These are phyloP conservation scores for Dioscorea zingiberensis DNA, from an alignment of 106 monocot genomes.

Conservation along the genomic window DNA sequence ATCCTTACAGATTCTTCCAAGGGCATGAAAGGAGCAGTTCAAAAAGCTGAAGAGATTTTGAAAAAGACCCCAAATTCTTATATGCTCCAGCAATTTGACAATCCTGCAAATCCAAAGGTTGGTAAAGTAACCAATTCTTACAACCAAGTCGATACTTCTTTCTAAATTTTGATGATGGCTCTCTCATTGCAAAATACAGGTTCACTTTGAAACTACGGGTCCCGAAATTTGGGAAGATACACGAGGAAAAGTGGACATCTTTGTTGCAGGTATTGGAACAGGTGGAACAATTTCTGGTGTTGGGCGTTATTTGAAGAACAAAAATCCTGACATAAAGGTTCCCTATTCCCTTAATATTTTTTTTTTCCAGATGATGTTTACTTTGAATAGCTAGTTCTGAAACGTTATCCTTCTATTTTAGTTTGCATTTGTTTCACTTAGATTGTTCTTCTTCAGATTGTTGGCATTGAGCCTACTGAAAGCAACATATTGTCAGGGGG, in stretches of 20 bases:
- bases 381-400: background rate
- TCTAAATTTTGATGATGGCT: no score
- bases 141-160: no score
- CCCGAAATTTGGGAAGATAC: no score
- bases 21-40: constrained; percentile 96
- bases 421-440: background rate
- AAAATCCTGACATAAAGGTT: constrained; percentile 88
- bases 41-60: constrained; percentile 86
- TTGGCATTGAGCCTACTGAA: no score
- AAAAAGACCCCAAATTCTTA: constrained; percentile 78
- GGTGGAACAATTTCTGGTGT: constrained; percentile 95
- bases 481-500: no score
- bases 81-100: constrained; percentile 98
- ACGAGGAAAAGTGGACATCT: no score
- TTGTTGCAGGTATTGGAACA: constrained; percentile 96
- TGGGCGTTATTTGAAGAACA: constrained; percentile 75
- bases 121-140: no score
- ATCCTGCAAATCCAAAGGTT: no score
- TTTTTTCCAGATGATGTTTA: background rate
- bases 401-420: no score
- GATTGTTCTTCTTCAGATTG: no score
- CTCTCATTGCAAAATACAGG: no score
- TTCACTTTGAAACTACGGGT: no score
- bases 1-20: constrained; percentile 88
- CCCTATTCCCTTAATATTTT: background rate